These are phyloP conservation scores for Magnusiomyces suaveolens DNA, from an alignment of 1,139 yeast species.

Conservation along the genomic window DNA sequence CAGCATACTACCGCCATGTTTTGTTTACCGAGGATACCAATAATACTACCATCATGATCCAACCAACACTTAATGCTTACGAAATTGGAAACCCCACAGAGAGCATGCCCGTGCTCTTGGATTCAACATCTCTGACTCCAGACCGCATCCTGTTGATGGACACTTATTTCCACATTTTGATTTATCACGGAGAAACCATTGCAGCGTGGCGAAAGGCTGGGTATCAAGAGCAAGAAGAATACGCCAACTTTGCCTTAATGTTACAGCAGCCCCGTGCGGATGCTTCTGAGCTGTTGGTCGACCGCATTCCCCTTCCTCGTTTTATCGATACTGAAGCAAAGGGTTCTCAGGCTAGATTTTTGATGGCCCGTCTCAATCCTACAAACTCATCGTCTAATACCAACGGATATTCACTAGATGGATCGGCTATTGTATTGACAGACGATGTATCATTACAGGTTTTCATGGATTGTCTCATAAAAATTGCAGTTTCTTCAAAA, in stretches of 20 bases:
- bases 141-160: conserved; percentile 55
- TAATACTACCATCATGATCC: conserved; percentile 63
- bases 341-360: conserved; percentile 68
- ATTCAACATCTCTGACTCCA: conserved; percentile 56
- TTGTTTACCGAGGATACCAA: conserved; percentile 58
- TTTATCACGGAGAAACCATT: conserved; percentile 57
- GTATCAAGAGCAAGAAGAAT: conserved; percentile 58
- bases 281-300: conserved; percentile 56
- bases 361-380: conserved; percentile 67
- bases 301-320: conserved; percentile 64
- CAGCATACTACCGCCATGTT: conserved; percentile 57
- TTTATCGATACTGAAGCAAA: conserved; percentile 69
- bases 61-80: conserved; percentile 60
- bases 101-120: conserved; percentile 52
- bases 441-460: conserved; percentile 91
- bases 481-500: conserved; percentile 33
- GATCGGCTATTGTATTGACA: conserved; percentile 75
- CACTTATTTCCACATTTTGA: conserved; percentile 64
- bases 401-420: conserved; percentile 35
- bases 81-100: conserved; percentile 50
- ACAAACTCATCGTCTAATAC: not conserved
- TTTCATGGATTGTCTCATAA: conserved; percentile 82
- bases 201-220: conserved; percentile 64
- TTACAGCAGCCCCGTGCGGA: conserved; percentile 58
- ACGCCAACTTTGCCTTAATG: conserved; percentile 50